Percentiles rank a stretch among this genome's conserved stretches.
Evolutionary conservation across 345 rosid species (phyloP).

Genomic region (Noccaea caerulescens): DNA sequence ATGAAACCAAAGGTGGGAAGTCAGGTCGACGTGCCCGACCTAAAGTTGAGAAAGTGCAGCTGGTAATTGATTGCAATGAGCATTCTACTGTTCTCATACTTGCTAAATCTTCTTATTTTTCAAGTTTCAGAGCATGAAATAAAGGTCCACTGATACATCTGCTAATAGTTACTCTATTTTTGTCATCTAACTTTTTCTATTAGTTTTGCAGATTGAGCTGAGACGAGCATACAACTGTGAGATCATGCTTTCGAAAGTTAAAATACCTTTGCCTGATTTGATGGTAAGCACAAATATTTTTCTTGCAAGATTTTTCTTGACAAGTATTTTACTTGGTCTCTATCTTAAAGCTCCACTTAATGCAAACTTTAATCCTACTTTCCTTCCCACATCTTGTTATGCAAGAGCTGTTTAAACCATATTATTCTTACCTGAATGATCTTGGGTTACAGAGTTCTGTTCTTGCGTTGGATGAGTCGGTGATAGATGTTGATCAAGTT

Average conservation of each 20-base stretch:
- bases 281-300: conserved; percentile 54
- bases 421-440: conserved; percentile 32
- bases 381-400: conserved; percentile 19
- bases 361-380: neutral
- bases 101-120: neutral
- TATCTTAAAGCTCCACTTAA: neutral
- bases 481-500: conserved; percentile 78
- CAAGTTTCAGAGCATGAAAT: conserved; percentile 27
- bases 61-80: conserved; percentile 61
- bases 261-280: conserved; percentile 74
- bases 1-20: conserved; percentile 50
- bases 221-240: conserved; percentile 86
- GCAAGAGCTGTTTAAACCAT: conserved; percentile 30
- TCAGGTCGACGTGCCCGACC: conserved; percentile 54
- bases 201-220: conserved; percentile 74
- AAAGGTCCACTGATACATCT: conserved; percentile 14
- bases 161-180: conserved; percentile 26
- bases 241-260: conserved; percentile 85
- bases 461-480: conserved; percentile 77
- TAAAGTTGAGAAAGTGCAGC: conserved; percentile 78
- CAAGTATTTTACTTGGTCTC: conserved; percentile 18
- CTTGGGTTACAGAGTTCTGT: conserved; percentile 62
- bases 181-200: conserved; percentile 40
- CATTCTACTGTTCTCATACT: conserved; percentile 22
- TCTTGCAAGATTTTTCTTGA: conserved; percentile 19